Percentiles rank a stretch among this genome's conserved stretches.
Evolutionary conservation across 2,329 filamentous ascomycete genomes (phyloP).

Genomic region (Dryadomyces quercivorus): DNA sequence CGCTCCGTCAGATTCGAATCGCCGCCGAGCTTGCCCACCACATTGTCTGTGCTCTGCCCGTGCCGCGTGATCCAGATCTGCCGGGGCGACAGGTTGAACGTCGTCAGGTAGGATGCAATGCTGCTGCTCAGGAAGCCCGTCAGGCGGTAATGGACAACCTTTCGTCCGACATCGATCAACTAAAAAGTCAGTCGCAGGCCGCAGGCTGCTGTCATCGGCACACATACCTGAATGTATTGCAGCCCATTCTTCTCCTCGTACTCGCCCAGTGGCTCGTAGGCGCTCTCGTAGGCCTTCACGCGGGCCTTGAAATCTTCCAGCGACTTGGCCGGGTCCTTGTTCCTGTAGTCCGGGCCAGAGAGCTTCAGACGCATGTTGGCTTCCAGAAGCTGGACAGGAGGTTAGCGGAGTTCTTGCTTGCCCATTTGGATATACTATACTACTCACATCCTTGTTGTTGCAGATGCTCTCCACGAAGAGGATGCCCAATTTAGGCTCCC

Average conservation of each 20-base stretch:
- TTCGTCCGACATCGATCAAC: slow-evolving; percentile 95
- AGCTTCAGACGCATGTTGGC: slow-evolving; percentile 96
- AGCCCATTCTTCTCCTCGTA: slow-evolving; percentile 85
- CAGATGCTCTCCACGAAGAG: slow-evolving; percentile 94
- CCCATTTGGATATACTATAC: too few relatives aligned
- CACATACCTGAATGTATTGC: slow-evolving; percentile 69
- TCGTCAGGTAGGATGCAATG: slow-evolving; percentile 88
- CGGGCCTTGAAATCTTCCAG: slow-evolving; percentile 86
- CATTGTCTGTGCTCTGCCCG: slow-evolving; percentile 82
- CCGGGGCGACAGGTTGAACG: slow-evolving; percentile 88
- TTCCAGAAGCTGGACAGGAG: slow-evolving; percentile 49
- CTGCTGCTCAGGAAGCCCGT: slow-evolving; percentile 85
- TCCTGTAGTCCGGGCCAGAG: slow-evolving; percentile 88
- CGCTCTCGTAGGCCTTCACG: slow-evolving; percentile 85
- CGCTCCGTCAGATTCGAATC: slow-evolving; percentile 75
- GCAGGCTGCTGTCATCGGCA: neutral
- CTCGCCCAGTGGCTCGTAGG: slow-evolving; percentile 79
- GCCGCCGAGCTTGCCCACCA: slow-evolving; percentile 78
- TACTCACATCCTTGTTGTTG: slow-evolving; percentile 55
- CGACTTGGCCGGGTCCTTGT: slow-evolving; percentile 78
- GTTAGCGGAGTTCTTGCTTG: neutral
- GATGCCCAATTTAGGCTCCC: slow-evolving; percentile 80
- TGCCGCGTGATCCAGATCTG: slow-evolving; percentile 98
- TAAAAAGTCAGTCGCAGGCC: slow-evolving; percentile 18
- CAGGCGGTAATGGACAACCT: slow-evolving; percentile 81